Evolutionary conservation across 2,329 filamentous ascomycete genomes (phyloP).

Genomic region (Claviceps sp.): DNA sequence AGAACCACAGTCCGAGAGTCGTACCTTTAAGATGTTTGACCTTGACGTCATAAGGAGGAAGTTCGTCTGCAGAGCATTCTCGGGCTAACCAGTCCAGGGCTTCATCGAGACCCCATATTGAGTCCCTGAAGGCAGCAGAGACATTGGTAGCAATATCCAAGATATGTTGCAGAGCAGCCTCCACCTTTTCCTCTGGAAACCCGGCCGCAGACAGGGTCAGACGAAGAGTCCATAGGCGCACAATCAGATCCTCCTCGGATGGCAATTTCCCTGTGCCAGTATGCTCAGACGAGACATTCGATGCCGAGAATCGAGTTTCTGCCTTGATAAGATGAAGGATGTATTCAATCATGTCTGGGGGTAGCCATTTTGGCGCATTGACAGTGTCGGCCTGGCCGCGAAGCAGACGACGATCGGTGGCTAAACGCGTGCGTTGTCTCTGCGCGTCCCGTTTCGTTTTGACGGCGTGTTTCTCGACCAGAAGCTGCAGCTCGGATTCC

Average conservation of each 20-base stretch:
- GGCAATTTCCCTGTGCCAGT: slow-evolving; percentile 38
- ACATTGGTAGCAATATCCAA: slow-evolving; percentile 54
- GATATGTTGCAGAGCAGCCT: slow-evolving; percentile 51
- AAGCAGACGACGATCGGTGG: slow-evolving; percentile 74
- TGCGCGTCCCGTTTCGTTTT: slow-evolving; percentile 69
- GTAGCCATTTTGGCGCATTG: slow-evolving; percentile 65
- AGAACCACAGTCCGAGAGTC: neutral
- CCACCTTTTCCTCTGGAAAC: slow-evolving; percentile 51
- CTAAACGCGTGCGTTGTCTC: slow-evolving; percentile 63
- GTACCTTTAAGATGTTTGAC: slow-evolving; percentile 26
- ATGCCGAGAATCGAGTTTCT: slow-evolving; percentile 46
- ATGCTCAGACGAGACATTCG: slow-evolving; percentile 33
- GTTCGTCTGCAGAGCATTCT: slow-evolving; percentile 53
- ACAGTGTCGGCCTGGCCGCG: slow-evolving; percentile 64
- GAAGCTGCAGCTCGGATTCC: slow-evolving; percentile 73
- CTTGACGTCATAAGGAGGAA: slow-evolving; percentile 53
- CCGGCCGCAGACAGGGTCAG: slow-evolving; percentile 55
- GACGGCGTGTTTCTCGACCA: slow-evolving; percentile 71
- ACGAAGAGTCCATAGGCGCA: slow-evolving; percentile 75
- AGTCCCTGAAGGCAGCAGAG: slow-evolving; percentile 42
- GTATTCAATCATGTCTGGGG: slow-evolving; percentile 62
- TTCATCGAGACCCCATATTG: slow-evolving; percentile 76
- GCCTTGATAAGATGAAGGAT: slow-evolving; percentile 60
- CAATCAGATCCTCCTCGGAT: slow-evolving; percentile 61
- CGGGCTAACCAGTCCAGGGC: slow-evolving; percentile 82